Conservation (phyloP, 805 yeast species). For the Schizosaccharomyces octosporus region DNA sequence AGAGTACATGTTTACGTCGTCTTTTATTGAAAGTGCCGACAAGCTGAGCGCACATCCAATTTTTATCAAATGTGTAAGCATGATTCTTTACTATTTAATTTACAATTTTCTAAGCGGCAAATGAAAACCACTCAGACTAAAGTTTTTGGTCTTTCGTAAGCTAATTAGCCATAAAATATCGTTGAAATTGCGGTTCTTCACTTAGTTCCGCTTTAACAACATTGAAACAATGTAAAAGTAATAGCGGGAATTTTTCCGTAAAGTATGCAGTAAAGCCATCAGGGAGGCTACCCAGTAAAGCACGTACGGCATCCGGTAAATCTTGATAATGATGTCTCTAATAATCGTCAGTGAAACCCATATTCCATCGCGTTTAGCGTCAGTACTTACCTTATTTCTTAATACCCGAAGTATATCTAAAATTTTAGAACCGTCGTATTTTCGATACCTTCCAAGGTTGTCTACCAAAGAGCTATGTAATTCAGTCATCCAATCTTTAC, state of each 20-base stretch:
- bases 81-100: too few species aligned
- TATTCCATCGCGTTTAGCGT: background rate
- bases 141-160: too few species aligned
- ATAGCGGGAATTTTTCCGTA: conserved; percentile 45
- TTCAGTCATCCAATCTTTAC: conserved; percentile 50
- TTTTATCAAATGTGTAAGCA: too few species aligned
- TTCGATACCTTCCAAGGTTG: conserved; percentile 74
- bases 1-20: too few species aligned
- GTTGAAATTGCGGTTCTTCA: background rate
- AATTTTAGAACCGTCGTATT: conserved; percentile 51
- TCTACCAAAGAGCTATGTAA: conserved; percentile 54
- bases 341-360: conserved; percentile 1
- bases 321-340: conserved; percentile 76
- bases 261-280: conserved; percentile 65
- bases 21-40: too few species aligned
- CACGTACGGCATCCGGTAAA: conserved; percentile 40
- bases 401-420: conserved; percentile 74
- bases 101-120: too few species aligned
- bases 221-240: conserved; percentile 30
- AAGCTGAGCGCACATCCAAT: too few species aligned
- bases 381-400: conserved; percentile 34
- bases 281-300: conserved; percentile 55
- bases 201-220: background rate
- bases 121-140: too few species aligned
- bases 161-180: background rate